phyloP scores from a whole-genome alignment of 371 early-diverging fungal species.

The Mortierella sp. region DNA sequence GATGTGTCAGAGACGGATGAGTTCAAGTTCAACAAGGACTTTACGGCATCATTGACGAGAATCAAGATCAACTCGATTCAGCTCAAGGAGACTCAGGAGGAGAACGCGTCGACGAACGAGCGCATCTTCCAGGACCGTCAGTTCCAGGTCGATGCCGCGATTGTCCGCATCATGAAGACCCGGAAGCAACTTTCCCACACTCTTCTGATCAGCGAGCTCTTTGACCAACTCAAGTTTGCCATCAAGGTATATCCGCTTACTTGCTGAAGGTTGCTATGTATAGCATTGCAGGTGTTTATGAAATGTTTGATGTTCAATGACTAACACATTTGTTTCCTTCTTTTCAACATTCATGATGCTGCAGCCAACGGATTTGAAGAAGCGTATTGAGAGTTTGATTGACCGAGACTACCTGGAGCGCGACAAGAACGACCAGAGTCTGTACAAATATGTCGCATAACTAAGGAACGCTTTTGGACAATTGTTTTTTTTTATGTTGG shows the following conservation, averaged over 20 bases:
- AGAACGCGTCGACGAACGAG: constrained; percentile 77
- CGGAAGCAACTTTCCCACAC: constrained; percentile 79
- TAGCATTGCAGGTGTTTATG: neutral
- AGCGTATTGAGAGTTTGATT: constrained; percentile 91
- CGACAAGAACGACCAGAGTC: constrained; percentile 69
- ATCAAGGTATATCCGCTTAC: constrained; percentile 66
- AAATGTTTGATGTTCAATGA: neutral
- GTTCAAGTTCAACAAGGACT: constrained; percentile 77
- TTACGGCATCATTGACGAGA: constrained; percentile 72
- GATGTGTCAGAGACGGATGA: constrained; percentile 70
- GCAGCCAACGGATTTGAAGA: constrained; percentile 83
- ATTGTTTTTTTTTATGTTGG: neutral
- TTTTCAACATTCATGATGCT: neutral
- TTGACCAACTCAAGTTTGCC: constrained; percentile 83
- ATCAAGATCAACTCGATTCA: constrained; percentile 87
- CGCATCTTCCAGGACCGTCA: constrained; percentile 86
- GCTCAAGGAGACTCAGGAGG: constrained; percentile 82
- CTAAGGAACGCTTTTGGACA: neutral
- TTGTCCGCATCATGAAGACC: constrained; percentile 96
- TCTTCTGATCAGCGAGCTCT: constrained; percentile 78
- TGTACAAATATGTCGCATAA: constrained; percentile 73
- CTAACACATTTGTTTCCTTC: neutral
- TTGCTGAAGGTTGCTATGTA: neutral
- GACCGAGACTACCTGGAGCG: constrained; percentile 93
- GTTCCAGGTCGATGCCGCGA: constrained; percentile 93